Evolutionary conservation across 192 early-diverging fungal genomes (phyloP).

Genomic region (Gaertneriomyces sp.): DNA sequence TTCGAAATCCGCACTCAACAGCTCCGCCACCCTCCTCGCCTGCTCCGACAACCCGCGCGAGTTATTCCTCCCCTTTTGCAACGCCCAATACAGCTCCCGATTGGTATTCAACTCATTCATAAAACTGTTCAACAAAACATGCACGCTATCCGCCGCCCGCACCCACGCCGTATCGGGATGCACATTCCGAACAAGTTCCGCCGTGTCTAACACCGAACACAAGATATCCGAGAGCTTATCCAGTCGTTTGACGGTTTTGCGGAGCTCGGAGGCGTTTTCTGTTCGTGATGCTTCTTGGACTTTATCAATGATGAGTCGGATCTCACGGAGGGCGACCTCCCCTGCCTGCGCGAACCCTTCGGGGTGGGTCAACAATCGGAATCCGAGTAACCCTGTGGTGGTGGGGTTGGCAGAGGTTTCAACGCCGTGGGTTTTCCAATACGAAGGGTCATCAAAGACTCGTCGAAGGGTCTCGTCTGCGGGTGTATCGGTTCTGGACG

Average conservation of each 20-base stretch:
- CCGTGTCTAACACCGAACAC: slow-evolving; percentile 87
- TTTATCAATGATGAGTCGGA: slow-evolving; percentile 9
- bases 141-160: slow-evolving; percentile 73
- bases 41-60: slow-evolving; percentile 55
- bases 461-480: slow-evolving; percentile 10
- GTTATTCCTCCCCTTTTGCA: slow-evolving; percentile 4
- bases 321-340: slow-evolving; percentile 12
- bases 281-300: slow-evolving; percentile 16
- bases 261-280: slow-evolving; percentile 48
- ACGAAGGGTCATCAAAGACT: slow-evolving; percentile 14
- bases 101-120: slow-evolving; percentile 95
- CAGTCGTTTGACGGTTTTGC: slow-evolving; percentile 77
- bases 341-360: slow-evolving; percentile 24
- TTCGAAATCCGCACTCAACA: slow-evolving; percentile 90
- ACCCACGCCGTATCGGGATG: slow-evolving; percentile 75
- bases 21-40: slow-evolving; percentile 71
- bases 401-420: background rate
- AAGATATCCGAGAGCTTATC: slow-evolving; percentile 85
- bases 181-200: slow-evolving; percentile 87
- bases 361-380: slow-evolving; percentile 18
- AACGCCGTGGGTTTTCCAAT: slow-evolving; percentile 14
- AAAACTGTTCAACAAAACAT: slow-evolving; percentile 69
- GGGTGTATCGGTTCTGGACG: background rate
- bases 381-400: slow-evolving; percentile 28
- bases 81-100: slow-evolving; percentile 71